Base-by-base conservation (phyloP, 1,284 basidiomycete species). In the Tylopilus sp. region DNA sequence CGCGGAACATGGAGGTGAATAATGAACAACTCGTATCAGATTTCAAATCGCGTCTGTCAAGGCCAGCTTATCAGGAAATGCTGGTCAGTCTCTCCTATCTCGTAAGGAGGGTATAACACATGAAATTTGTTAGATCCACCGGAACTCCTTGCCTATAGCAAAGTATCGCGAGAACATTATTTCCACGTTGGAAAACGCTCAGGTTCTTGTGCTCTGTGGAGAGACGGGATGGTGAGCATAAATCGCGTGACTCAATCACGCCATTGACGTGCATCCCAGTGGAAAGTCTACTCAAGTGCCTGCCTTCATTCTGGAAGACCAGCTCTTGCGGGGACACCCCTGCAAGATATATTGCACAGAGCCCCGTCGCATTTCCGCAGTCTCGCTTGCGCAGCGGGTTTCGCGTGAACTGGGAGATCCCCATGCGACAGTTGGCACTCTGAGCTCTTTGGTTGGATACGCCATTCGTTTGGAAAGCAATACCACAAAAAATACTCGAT, bases 271-370 rank as follows among this genome's bases (percentile, higher is more conserved):
- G 30, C 28, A 16, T 41, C 18, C 44, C 50, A 93, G 94, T 61
- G 97, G 96, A 13, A 99, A 99, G 72, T 97, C 95, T 1, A 99
- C 97, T 0, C 97, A 99, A 72, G 81, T 99, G 4, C 97, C 97
- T 1, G 80, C 91, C 0, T 99, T 93, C 72, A 89, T 99, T 52
- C 77, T 99, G 9, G 97, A 99, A 67, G 84, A 97, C 63, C 85
- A 91, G 46, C 79, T 98, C 15, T 80, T 85, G 6, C 79, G 79
- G 50, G 96, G 95, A 16, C 80, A 79, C 57, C 78, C 83, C 43
- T 97, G 94, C 74, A 96, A 89, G 68, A 92, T 99, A 57, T 93
- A 86, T 61, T 97, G 95, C 56, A 98, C 96, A 3, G 96, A 99
- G 61, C 97, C 97, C 1, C 80, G 97, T 23, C 84, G 96, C 48